Evolutionary conservation across 305 asterid genomes (phyloP), one percentile per base, ranked within the genome.

Genomic region (Plantago coronopus): DNA sequence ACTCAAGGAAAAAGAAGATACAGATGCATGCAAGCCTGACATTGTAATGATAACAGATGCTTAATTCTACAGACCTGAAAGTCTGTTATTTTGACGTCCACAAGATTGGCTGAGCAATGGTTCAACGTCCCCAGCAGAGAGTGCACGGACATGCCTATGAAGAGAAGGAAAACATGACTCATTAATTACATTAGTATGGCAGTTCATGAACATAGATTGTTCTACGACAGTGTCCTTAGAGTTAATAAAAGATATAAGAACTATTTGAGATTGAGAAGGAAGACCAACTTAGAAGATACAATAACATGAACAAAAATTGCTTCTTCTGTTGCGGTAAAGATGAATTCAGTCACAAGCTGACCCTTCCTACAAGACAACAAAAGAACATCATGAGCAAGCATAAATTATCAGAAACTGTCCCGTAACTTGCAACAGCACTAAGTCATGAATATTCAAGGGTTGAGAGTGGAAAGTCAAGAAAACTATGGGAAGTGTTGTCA

Each of bases 271-370:
- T 42, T 51, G 59, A 58, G 57, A 48, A 38, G 17, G 46, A 63
- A 65, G 57, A 76, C 94, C 59, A 71, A 89, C 99, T 84, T 94
- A 29, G 95, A 89, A 80, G 96, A 87, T 74, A 94, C 76, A 60
- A 89, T 79, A 65, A 84, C 97, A 67, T 94, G 99, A 69, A 83
- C 96, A 54, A 87, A 94, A 66, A 94, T 80, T 53, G 97, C 80
- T 75, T 94, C 99, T 72, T 94, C 97, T 0, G 97, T 82, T 38
- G 96, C 96, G 49, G 94, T 81, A 83, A 94, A 94, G 69, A 94
- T 75, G 76, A 89, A 89, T 80, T 94, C 99, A 40, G 81, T 79
- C 79, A 94, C 94, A 59, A 96, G 99, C 70, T 94, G 96, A 42
- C 95, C 97, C 79, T 79, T 85, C 95, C 99, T 94, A 70, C 83